Percentiles rank a stretch among this genome's conserved stretches.
phyloP scores from a whole-genome alignment of 2,329 filamentous ascomycete genomes.

The Trichophyton benhamiae region DNA sequence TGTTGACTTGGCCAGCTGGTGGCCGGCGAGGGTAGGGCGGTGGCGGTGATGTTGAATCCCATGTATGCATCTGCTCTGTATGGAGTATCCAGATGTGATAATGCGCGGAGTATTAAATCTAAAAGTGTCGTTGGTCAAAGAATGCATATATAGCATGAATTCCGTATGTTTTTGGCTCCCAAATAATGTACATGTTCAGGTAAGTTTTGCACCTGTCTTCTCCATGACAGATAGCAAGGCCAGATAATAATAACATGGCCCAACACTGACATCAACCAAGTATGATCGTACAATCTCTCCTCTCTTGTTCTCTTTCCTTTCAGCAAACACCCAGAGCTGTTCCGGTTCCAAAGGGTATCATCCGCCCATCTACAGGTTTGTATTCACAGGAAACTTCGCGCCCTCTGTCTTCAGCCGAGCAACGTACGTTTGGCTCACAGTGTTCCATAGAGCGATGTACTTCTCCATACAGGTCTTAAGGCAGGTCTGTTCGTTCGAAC shows the following conservation, averaged over 20 bases:
- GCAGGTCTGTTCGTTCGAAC: conserved; percentile 56
- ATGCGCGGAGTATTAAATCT: no score
- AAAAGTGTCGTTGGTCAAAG: no score
- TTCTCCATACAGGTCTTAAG: conserved; percentile 71
- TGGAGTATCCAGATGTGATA: neutral
- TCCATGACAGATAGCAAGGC: no score
- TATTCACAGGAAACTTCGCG: conserved; percentile 11
- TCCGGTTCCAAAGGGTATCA: no score
- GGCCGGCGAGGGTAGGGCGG: neutral
- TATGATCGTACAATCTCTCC: neutral
- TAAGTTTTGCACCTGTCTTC: no score
- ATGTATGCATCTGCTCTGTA: neutral
- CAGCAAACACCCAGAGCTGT: neutral
- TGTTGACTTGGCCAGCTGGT: neutral
- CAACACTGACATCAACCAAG: neutral
- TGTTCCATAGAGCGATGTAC: conserved; percentile 71
- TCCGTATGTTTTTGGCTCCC: neutral
- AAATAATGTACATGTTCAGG: neutral
- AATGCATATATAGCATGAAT: neutral
- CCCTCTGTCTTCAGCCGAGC: conserved; percentile 41
- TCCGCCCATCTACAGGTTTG: neutral
- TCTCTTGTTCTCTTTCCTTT: neutral
- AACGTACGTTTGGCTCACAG: conserved; percentile 57
- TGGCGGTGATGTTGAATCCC: neutral
- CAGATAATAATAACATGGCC: neutral